These are phyloP conservation scores for Hysterangium stoloniferum DNA, from an alignment of 768 basidiomycete species.

Conservation along the genomic window DNA sequence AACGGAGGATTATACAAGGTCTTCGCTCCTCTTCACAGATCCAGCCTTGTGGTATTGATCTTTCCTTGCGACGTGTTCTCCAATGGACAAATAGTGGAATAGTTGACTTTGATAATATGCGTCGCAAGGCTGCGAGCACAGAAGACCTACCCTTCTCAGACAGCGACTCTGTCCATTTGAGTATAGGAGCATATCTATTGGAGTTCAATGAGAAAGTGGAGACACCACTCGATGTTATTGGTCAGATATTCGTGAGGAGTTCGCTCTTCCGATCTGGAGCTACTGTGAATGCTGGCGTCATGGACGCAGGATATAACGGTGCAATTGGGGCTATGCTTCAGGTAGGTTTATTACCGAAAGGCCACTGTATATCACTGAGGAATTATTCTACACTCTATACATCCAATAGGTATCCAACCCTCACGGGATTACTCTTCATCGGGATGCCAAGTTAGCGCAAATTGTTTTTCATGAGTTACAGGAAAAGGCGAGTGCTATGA, in stretches of 20 bases:
- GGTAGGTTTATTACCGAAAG: background rate
- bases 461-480: constrained; percentile 15
- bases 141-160: constrained; percentile 11
- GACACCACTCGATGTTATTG: constrained; percentile 15
- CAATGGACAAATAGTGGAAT: constrained; percentile 12
- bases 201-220: constrained; percentile 18
- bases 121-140: constrained; percentile 12
- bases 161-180: background rate
- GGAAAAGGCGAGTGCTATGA: constrained; percentile 10
- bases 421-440: constrained; percentile 13
- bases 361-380: background rate
- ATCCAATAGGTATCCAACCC: constrained; percentile 15
- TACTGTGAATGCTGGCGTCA: constrained; percentile 13
- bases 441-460: constrained; percentile 12
- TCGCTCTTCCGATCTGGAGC: constrained; percentile 18
- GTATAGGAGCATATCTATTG: constrained; percentile 16
- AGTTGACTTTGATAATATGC: constrained; percentile 16
- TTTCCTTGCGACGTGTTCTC: constrained; percentile 11
- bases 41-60: constrained; percentile 16
- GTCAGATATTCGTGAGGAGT: constrained; percentile 15
- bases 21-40: constrained; percentile 2
- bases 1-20: background rate
- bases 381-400: background rate
- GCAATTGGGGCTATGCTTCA: constrained; percentile 9
- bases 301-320: constrained; percentile 16